Conservation (phyloP, 352 stramenopile species). For the Pythium aquatile region DNA sequence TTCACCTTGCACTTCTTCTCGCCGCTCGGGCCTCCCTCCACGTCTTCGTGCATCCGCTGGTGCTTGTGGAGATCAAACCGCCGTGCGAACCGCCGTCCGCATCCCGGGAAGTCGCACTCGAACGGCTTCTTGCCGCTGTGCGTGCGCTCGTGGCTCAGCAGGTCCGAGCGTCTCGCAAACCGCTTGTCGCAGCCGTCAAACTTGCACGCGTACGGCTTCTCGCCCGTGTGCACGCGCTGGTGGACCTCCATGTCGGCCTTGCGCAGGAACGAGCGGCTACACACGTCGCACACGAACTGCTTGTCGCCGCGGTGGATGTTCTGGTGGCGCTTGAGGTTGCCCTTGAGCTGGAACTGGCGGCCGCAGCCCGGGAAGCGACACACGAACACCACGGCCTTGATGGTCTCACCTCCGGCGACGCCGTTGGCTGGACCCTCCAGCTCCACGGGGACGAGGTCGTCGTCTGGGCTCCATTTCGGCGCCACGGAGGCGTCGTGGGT, state of each 20-base stretch:
- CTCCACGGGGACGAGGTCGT: constrained; percentile 21
- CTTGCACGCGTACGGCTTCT: constrained; percentile 45
- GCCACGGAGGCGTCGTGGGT: background rate
- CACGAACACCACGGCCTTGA: constrained; percentile 15
- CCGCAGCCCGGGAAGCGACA: constrained; percentile 32
- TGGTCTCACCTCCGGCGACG: background rate
- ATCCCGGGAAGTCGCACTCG: constrained; percentile 33
- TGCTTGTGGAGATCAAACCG: constrained; percentile 52
- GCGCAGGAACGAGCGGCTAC: constrained; percentile 38
- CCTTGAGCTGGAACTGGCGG: constrained; percentile 36
- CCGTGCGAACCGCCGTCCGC: constrained; percentile 29
- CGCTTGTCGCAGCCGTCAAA: constrained; percentile 32
- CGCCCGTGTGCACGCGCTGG: constrained; percentile 43
- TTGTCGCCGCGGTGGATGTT: constrained; percentile 40
- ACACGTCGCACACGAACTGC: constrained; percentile 33
- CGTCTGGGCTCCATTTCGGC: constrained; percentile 14
- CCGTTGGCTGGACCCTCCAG: background rate
- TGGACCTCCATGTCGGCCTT: constrained; percentile 52
- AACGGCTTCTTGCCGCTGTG: constrained; percentile 47
- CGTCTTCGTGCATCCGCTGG: constrained; percentile 25
- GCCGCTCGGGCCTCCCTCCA: background rate
- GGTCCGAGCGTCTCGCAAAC: constrained; percentile 49
- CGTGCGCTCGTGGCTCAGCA: constrained; percentile 52
- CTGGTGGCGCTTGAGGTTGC: constrained; percentile 43
- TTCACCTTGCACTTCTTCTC: constrained; percentile 7